These are phyloP conservation scores for Cardamine chenopodiifolia DNA, from an alignment of 345 rosid species.

Conservation along the genomic window DNA sequence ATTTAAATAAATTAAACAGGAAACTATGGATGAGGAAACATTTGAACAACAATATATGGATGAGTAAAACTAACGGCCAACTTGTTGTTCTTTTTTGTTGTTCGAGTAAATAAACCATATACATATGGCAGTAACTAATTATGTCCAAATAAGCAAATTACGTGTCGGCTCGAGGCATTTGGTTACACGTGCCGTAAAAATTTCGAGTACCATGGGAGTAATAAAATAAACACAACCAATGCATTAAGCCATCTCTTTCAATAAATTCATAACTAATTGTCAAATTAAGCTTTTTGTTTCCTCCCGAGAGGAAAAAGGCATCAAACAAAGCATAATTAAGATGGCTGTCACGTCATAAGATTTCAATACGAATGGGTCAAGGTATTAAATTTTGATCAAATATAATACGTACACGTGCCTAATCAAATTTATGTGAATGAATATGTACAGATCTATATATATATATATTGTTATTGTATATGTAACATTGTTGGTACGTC, in stretches of 20 bases:
- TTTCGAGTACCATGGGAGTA: conserved; percentile 4
- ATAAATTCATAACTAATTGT: conserved; percentile 11
- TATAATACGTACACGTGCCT: conserved; percentile 30
- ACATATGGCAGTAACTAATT: conserved; percentile 2
- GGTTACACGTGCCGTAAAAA: conserved; percentile 26
- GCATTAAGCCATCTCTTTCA: conserved; percentile 27
- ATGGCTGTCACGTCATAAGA: conserved; percentile 30
- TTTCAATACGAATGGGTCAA: conserved; percentile 19
- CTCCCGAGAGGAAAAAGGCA: neutral
- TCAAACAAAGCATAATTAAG: conserved; percentile 27
- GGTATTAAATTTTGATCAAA: conserved; percentile 26
- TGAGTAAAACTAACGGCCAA: too few species aligned
- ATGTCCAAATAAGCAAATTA: conserved; percentile 1
- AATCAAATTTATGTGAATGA: conserved; percentile 19
- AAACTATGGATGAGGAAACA: too few species aligned
- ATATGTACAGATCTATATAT: neutral
- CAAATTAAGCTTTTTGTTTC: conserved; percentile 23
- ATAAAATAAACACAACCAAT: conserved; percentile 22
- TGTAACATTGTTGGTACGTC: conserved; percentile 28
- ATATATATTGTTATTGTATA: conserved; percentile 1
- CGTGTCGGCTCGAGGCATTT: neutral
- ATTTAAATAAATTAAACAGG: too few species aligned
- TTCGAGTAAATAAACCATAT: neutral
- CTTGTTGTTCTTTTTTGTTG: neutral
- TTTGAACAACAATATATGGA: too few species aligned